A percentile compares a stretch with the other conserved stretches of the same genome.
These are phyloP conservation scores for Arabidopsis hybrid DNA, from an alignment of 441 rosid genomes.

Conservation along the genomic window DNA sequence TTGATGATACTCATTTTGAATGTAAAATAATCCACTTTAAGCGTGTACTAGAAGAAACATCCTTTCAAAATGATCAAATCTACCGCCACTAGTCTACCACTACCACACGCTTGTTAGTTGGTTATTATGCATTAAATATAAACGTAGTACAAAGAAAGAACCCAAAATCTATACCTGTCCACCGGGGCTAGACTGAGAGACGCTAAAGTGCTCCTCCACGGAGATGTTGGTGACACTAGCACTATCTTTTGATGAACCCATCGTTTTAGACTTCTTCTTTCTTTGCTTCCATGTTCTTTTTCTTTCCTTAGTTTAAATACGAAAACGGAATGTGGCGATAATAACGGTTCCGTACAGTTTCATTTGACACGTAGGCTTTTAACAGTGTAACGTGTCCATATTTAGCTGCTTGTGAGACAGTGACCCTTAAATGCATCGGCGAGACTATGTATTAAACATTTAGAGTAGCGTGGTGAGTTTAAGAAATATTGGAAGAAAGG, in stretches of 20 bases:
- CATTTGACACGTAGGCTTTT: constrained; percentile 21
- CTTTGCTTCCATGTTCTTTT: neutral
- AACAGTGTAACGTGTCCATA: constrained; percentile 5
- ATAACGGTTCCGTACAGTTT: constrained; percentile 23
- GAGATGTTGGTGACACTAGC: constrained; percentile 20
- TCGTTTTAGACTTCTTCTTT: neutral
- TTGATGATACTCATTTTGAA: no score
- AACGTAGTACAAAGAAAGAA: no score
- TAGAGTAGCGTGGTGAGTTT: no score
- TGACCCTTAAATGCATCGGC: constrained; percentile 16
- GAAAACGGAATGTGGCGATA: neutral
- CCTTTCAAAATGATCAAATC: no score
- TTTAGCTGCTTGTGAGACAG: neutral
- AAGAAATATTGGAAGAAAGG: no score
- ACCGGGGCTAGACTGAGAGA: constrained; percentile 27
- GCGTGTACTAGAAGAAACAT: no score
- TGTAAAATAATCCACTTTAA: no score
- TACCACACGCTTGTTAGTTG: no score
- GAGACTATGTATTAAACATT: neutral
- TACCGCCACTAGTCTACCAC: no score
- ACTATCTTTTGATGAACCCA: constrained; percentile 25
- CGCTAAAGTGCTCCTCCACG: constrained; percentile 35
- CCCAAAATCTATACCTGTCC: constrained; percentile 25
- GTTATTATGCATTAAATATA: no score
- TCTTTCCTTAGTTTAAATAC: neutral